phyloP scores from a whole-genome alignment of 2,329 filamentous ascomycete genomes.

The Cladosporium sphaerospermum region DNA sequence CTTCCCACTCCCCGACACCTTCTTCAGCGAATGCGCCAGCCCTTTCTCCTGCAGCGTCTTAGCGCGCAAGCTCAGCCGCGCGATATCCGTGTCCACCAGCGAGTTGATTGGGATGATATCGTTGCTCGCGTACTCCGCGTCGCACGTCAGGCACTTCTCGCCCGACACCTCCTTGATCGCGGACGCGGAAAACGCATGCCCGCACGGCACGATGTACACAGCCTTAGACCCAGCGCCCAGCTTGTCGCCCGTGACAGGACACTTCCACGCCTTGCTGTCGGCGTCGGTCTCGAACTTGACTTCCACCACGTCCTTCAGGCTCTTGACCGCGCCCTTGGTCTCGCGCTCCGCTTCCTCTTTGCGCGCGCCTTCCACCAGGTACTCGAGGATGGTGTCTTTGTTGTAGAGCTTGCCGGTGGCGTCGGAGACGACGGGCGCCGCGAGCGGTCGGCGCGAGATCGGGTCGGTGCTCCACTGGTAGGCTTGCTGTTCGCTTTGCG shows the following conservation, averaged over 20 bases:
- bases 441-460: slow-evolving; percentile 70
- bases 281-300: slow-evolving; percentile 64
- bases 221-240: slow-evolving; percentile 72
- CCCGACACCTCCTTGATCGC: slow-evolving; percentile 61
- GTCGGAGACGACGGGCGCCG: slow-evolving; percentile 75
- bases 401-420: slow-evolving; percentile 82
- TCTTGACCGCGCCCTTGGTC: slow-evolving; percentile 61
- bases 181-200: slow-evolving; percentile 85
- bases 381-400: slow-evolving; percentile 79
- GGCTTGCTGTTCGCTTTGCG: slow-evolving; percentile 73
- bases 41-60: slow-evolving; percentile 65
- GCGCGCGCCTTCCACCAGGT: slow-evolving; percentile 49
- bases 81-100: slow-evolving; percentile 62
- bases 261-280: slow-evolving; percentile 60
- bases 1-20: slow-evolving; percentile 54
- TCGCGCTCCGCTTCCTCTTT: slow-evolving; percentile 57
- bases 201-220: slow-evolving; percentile 89
- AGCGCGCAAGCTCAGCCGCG: slow-evolving; percentile 58
- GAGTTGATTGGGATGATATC: slow-evolving; percentile 82
- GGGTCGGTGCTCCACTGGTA: slow-evolving; percentile 86
- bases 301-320: slow-evolving; percentile 79
- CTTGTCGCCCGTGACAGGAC: slow-evolving; percentile 80
- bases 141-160: slow-evolving; percentile 62
- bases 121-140: slow-evolving; percentile 61
- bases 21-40: slow-evolving; percentile 82